phyloP scores from a whole-genome alignment of 495 filamentous ascomycete species.

The Halenospora varia region DNA sequence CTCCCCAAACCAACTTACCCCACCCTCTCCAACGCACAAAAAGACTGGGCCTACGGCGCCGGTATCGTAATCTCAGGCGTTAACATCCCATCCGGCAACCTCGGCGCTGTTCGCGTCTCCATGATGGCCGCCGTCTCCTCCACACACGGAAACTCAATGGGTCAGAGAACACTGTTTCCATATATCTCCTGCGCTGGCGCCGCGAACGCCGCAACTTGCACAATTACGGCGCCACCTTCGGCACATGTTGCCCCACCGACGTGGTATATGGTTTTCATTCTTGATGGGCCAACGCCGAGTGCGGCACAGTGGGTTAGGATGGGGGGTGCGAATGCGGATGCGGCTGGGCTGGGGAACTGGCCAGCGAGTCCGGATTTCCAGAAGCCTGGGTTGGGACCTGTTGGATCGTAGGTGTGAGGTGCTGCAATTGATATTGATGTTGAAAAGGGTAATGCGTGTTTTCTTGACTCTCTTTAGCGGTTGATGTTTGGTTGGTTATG shows the following conservation, averaged over 20 bases:
- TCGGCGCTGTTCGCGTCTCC: conserved; percentile 43
- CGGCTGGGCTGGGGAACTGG: conserved; percentile 56
- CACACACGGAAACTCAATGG: conserved; percentile 65
- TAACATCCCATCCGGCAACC: conserved; percentile 23
- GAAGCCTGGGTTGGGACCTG: conserved; percentile 33
- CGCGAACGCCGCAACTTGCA: conserved; percentile 33
- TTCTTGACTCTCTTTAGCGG: no score
- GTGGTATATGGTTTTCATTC: conserved; percentile 58
- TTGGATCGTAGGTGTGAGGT: conserved; percentile 7
- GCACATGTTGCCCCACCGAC: conserved; percentile 48
- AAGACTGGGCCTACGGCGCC: conserved; percentile 48
- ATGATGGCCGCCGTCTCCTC: conserved; percentile 53
- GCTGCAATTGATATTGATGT: no score
- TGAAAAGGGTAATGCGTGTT: no score
- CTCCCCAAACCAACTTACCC: conserved; percentile 45
- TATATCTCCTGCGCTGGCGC: conserved; percentile 43
- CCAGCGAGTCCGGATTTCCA: conserved; percentile 41
- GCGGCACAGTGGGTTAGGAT: conserved; percentile 54
- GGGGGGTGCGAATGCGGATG: conserved; percentile 48
- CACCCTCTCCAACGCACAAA: conserved; percentile 31
- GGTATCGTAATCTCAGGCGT: conserved; percentile 36
- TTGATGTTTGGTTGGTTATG: no score
- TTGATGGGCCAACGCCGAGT: conserved; percentile 56
- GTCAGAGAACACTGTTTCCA: conserved; percentile 56
- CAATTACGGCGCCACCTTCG: conserved; percentile 52